A percentile compares a stretch with the other conserved stretches of the same genome.
These are phyloP conservation scores for Fraxinus excelsior DNA, from an alignment of 257 asterid species.

Conservation along the genomic window DNA sequence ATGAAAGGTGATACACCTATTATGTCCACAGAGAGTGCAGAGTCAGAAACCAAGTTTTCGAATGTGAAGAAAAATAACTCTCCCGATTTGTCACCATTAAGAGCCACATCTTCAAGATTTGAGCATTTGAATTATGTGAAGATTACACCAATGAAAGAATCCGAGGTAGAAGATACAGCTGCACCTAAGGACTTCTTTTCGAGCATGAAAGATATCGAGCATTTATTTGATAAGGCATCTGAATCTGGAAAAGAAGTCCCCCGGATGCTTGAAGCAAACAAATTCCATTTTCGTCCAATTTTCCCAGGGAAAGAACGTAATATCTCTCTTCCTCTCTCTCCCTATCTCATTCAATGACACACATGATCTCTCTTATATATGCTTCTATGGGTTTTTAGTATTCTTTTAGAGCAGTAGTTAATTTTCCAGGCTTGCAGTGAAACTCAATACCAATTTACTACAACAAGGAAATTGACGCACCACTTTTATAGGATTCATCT, in stretches of 20 bases:
- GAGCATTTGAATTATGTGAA: slow-evolving; percentile 49
- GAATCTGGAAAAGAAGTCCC: slow-evolving; percentile 98
- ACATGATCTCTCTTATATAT: background rate
- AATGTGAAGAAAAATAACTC: slow-evolving; percentile 55
- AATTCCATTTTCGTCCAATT: slow-evolving; percentile 89
- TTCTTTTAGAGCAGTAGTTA: background rate
- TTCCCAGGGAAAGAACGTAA: slow-evolving; percentile 67
- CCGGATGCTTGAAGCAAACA: slow-evolving; percentile 96
- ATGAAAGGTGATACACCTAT: slow-evolving; percentile 38
- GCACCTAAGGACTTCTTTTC: slow-evolving; percentile 73
- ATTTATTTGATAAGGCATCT: slow-evolving; percentile 78
- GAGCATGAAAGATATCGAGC: slow-evolving; percentile 83
- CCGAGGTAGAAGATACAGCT: slow-evolving; percentile 55
- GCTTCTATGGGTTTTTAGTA: background rate
- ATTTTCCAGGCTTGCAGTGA: background rate
- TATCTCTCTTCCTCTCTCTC: slow-evolving; percentile 30
- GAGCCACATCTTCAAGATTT: slow-evolving; percentile 57
- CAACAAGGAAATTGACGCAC: background rate
- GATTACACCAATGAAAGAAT: slow-evolving; percentile 52
- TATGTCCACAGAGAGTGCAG: slow-evolving; percentile 32
- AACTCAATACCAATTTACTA: background rate
- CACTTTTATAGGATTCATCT: background rate
- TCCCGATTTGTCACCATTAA: slow-evolving; percentile 73
- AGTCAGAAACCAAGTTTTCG: slow-evolving; percentile 47
- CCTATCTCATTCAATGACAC: background rate